Percentiles rank a stretch among this genome's conserved stretches.
phyloP scores from a whole-genome alignment of 192 early-diverging fungal genomes.

The Entrophospora sp. region DNA sequence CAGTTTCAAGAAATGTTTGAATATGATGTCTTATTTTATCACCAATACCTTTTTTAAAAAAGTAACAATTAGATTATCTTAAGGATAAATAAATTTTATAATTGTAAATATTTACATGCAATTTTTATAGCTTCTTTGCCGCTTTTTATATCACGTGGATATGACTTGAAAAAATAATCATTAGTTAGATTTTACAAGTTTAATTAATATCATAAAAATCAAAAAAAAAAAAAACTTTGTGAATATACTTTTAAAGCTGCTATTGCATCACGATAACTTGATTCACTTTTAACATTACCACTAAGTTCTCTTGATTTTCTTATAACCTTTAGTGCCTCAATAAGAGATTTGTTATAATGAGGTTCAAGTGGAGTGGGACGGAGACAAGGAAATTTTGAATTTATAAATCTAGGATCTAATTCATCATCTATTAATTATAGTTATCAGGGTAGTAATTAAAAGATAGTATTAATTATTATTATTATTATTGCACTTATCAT shows the following conservation, averaged over 20 bases:
- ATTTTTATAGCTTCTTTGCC: slow-evolving; percentile 23
- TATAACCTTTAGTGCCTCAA: slow-evolving; percentile 14
- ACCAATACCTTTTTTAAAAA: slow-evolving; percentile 28
- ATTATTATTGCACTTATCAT: too few relatives aligned
- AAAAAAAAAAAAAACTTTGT: background rate
- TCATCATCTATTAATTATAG: too few relatives aligned
- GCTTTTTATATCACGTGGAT: slow-evolving; percentile 23
- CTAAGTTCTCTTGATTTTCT: slow-evolving; percentile 13
- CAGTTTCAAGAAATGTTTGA: slow-evolving; percentile 15
- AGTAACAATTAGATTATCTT: background rate
- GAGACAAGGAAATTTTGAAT: slow-evolving; percentile 24
- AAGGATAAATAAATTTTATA: background rate
- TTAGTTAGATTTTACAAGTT: background rate
- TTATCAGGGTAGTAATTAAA: slow-evolving; percentile 10
- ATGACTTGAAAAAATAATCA: slow-evolving; percentile 1
- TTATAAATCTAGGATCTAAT: slow-evolving; percentile 24
- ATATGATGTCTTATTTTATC: slow-evolving; percentile 17
- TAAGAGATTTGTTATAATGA: slow-evolving; percentile 17
- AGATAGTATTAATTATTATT: background rate
- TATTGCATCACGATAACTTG: slow-evolving; percentile 24
- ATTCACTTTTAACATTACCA: slow-evolving; percentile 10
- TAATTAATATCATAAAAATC: background rate
- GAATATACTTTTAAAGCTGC: slow-evolving; percentile 20
- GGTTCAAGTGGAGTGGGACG: slow-evolving; percentile 22
- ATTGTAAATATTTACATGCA: slow-evolving; percentile 1